Evolutionary conservation across 1,284 basidiomycete genomes (phyloP), one percentile per base, ranked within the genome.

Genomic region (Fomes fomentarius): DNA sequence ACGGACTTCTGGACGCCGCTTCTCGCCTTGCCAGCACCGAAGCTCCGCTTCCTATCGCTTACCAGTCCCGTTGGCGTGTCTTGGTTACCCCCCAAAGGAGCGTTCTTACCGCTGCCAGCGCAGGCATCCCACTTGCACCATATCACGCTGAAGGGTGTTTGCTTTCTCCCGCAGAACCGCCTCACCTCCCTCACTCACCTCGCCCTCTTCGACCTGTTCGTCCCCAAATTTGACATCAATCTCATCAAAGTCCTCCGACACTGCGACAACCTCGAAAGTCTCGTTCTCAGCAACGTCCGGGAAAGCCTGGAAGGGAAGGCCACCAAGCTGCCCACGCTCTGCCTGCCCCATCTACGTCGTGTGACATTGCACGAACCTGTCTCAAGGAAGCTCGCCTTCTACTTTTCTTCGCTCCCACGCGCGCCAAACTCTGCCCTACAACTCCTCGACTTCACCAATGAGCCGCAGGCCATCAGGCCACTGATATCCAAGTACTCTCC

Each of bases 1-100:
- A 40, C 40, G 47, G 47, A 48, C 19, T 48, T 22, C 17, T 48
- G 47, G 47, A 35, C 28, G 7, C 47, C 37, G 4, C 37, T 48
- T 6, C 41, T 43, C 26, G 15, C 25, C 6, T 7, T 43, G 6
- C 26, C 26, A 10, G 26, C 41, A 2, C 41, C 41, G 15, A 43
- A 43, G 19, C 41, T 43, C 7, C 25, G 41, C 15, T 43, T 43
- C 26, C n/a, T 43, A n/a, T 43, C 41, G 6, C 25, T 43, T 3
- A 19, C 41, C 25, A 43, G 26, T 17, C 35, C 35, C 35, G 35
- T 17, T 15, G 35, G 35, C 15, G 35, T 46, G 19, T 46, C 44
- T 21, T 35, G 31, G 7, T 46, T 22, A 21, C 44, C 22, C 21
- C 44, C 9, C 44, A 21, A 17, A 34, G 33, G 28, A 4, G 21